Conservation (phyloP, 2,329 filamentous ascomycete genomes). For the Pseudocercospora fijiensis region DNA sequence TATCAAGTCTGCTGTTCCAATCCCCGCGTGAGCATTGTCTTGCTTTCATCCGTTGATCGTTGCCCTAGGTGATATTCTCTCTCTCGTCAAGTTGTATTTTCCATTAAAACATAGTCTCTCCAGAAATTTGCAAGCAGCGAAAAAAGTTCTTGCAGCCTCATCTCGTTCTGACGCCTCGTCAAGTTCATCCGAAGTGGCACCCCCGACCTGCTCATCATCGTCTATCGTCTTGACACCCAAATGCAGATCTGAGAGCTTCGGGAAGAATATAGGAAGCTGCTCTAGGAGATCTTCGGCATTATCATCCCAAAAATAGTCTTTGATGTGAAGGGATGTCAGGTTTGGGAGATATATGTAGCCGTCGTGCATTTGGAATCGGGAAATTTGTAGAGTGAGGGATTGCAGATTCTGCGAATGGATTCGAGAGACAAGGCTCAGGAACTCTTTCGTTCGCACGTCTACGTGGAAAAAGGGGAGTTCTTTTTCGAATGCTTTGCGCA, state of each 20-base stretch:
- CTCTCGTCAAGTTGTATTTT: not conserved
- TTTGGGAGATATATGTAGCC: not conserved
- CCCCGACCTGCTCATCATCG: not conserved
- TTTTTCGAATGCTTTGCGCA: not conserved
- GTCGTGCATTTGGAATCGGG: not conserved
- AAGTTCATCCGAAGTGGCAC: too few species aligned
- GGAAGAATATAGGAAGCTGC: not conserved
- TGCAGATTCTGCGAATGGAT: not conserved
- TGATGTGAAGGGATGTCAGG: not conserved
- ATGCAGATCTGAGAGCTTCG: not conserved
- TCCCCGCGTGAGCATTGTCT: not conserved
- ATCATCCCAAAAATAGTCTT: not conserved
- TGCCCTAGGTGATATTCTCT: not conserved
- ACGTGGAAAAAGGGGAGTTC: not conserved
- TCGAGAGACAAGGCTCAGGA: not conserved
- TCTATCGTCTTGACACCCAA: not conserved
- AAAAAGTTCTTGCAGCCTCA: not conserved
- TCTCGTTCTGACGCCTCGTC: not conserved
- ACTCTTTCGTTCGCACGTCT: not conserved
- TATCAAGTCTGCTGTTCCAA: not conserved
- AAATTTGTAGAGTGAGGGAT: not conserved
- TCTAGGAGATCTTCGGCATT: not conserved
- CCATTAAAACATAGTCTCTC: not conserved
- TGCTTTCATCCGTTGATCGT: not conserved
- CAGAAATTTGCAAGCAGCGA: not conserved